A percentile compares a stretch with the other conserved stretches of the same genome.
Conservation (phyloP, 352 stramenopile genomes). For the Paralagenidium karlingii region DNA sequence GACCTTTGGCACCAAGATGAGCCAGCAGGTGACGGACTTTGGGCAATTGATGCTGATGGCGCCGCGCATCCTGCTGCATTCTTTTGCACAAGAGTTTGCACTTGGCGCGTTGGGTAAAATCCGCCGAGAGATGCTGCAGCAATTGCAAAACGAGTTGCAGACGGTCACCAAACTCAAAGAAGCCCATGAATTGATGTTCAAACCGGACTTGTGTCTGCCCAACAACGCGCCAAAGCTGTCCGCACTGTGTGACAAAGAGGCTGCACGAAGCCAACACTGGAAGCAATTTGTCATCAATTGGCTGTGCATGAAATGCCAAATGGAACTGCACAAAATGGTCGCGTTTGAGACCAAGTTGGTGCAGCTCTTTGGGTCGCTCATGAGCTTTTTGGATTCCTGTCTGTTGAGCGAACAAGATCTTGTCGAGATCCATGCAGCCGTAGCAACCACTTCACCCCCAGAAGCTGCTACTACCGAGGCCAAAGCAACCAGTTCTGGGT, state of each 20-base stretch:
- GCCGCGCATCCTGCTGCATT: no score
- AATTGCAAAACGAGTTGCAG: slow-evolving; percentile 12
- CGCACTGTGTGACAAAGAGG: slow-evolving; percentile 47
- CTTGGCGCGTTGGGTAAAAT: slow-evolving; percentile 20
- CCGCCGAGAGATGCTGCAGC: slow-evolving; percentile 6
- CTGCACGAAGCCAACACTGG: no score
- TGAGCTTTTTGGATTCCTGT: slow-evolving; percentile 37
- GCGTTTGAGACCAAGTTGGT: slow-evolving; percentile 41
- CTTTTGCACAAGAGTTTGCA: slow-evolving; percentile 26
- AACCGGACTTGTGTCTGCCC: slow-evolving; percentile 57
- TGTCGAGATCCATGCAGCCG: no score
- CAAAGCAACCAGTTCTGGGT: no score
- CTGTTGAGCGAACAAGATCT: slow-evolving; percentile 52
- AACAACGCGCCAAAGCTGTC: slow-evolving; percentile 44
- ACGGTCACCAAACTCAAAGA: slow-evolving; percentile 32
- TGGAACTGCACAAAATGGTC: not conserved
- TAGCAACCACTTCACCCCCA: no score
- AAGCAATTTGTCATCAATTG: no score
- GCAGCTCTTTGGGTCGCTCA: slow-evolving; percentile 21
- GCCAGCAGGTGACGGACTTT: slow-evolving; percentile 49
- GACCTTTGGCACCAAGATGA: slow-evolving; percentile 34
- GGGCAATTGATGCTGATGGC: slow-evolving; percentile 42
- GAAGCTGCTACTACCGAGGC: no score
- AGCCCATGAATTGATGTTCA: slow-evolving; percentile 32
- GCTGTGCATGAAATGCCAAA: not conserved